A percentile compares a stretch with the other conserved stretches of the same genome.
These are phyloP conservation scores for Purshia tridentata DNA, from an alignment of 306 rosid genomes.

Conservation along the genomic window DNA sequence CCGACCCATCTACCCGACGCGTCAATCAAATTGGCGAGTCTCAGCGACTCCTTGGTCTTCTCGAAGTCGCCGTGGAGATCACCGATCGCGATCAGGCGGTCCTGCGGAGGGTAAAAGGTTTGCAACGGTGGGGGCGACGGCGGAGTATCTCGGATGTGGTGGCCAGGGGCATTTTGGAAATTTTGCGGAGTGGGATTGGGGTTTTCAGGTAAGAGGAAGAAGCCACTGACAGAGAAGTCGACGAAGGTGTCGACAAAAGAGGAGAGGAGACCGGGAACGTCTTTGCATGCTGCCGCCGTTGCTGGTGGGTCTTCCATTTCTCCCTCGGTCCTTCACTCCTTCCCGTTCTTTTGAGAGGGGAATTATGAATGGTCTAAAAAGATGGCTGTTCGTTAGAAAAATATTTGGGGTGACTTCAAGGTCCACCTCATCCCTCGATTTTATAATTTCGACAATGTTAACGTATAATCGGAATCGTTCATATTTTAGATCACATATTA, in stretches of 20 bases:
- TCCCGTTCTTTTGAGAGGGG: no score
- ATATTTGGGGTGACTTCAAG: no score
- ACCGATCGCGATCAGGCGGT: conserved; percentile 74
- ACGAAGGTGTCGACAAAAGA: conserved; percentile 82
- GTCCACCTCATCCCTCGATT: no score
- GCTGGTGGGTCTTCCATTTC: background rate
- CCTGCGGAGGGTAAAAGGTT: conserved; percentile 49
- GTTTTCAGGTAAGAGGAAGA: conserved; percentile 45
- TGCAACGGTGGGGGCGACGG: conserved; percentile 26
- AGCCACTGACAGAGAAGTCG: conserved; percentile 84
- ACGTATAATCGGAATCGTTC: no score
- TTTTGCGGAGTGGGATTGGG: background rate
- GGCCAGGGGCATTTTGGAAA: background rate
- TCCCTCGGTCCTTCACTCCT: no score
- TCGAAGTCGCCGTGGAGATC: conserved; percentile 92
- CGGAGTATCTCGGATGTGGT: background rate
- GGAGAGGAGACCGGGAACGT: conserved; percentile 56
- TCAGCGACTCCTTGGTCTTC: conserved; percentile 65
- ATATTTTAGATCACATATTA: no score
- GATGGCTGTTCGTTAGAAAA: no score
- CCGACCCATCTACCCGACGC: conserved; percentile 62
- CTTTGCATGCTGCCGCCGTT: conserved; percentile 35
- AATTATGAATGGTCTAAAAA: no score
- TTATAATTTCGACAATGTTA: no score
- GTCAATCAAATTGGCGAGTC: conserved; percentile 67